phyloP scores from a whole-genome alignment of 108 stramenopile species.

The Skeletonema costatum region DNA sequence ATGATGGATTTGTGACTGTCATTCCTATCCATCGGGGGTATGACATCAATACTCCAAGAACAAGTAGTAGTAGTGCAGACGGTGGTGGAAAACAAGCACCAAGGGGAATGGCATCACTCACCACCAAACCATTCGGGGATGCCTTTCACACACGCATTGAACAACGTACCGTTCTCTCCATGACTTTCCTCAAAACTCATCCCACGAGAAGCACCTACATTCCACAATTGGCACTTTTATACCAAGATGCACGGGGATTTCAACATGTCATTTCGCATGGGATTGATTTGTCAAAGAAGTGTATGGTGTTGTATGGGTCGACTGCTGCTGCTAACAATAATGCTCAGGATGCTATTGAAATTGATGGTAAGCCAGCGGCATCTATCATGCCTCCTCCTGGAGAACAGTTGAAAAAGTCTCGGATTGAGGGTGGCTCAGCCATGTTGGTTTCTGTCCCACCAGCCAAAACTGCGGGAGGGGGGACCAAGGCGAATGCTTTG shows the following conservation, averaged over 20 bases:
- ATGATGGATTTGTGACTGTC: slow-evolving; percentile 73
- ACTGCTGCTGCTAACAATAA: slow-evolving; percentile 1
- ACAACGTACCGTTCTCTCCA: slow-evolving; percentile 63
- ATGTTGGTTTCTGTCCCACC: slow-evolving; percentile 73
- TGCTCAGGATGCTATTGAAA: neutral
- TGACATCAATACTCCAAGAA: neutral
- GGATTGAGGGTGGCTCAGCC: slow-evolving; percentile 75
- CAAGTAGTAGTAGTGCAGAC: neutral
- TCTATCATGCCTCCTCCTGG: slow-evolving; percentile 19
- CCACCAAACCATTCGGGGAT: slow-evolving; percentile 46
- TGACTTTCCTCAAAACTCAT: slow-evolving; percentile 56
- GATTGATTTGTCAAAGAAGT: slow-evolving; percentile 49
- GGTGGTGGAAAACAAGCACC: neutral
- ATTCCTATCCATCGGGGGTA: slow-evolving; percentile 59
- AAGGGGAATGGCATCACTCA: neutral
- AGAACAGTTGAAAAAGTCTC: slow-evolving; percentile 43
- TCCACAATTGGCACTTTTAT: slow-evolving; percentile 75
- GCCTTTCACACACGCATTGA: slow-evolving; percentile 80
- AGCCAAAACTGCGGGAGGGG: slow-evolving; percentile 29
- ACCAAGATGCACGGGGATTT: slow-evolving; percentile 72
- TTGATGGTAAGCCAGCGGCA: slow-evolving; percentile 11
- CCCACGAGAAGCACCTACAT: slow-evolving; percentile 19
- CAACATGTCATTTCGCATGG: slow-evolving; percentile 77
- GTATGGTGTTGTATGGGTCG: slow-evolving; percentile 41
- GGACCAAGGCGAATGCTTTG: slow-evolving; percentile 19